Evolutionary conservation across 208 protist genomes (phyloP).

Genomic region (Leishmania mexicana): DNA sequence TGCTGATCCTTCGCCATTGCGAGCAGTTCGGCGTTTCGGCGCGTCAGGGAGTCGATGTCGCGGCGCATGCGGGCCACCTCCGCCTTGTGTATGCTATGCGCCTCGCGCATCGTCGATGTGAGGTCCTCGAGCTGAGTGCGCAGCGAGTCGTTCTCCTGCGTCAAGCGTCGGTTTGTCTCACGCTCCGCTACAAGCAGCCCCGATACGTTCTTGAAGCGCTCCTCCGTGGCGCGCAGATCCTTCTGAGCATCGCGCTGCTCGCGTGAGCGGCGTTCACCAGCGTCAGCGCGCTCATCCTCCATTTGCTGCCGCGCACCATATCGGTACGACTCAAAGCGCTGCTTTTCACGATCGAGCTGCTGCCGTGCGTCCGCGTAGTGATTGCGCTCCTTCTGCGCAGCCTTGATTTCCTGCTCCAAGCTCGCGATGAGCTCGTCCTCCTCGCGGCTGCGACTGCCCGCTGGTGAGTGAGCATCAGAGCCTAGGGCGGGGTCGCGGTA

Average conservation of each 20-base stretch:
- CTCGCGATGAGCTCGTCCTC: conserved; percentile 75
- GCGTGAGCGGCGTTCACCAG: conserved; percentile 42
- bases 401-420: conserved; percentile 75
- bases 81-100: conserved; percentile 66
- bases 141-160: conserved; percentile 81
- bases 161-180: conserved; percentile 64
- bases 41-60: conserved; percentile 83
- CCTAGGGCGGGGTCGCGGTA: not conserved
- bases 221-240: conserved; percentile 70
- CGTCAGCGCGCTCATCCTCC: conserved; percentile 63
- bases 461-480: not conserved
- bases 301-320: conserved; percentile 60
- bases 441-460: conserved; percentile 26
- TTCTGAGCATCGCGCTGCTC: conserved; percentile 62
- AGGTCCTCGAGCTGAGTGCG: conserved; percentile 78
- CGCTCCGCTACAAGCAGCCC: conserved; percentile 74
- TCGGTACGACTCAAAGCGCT: conserved; percentile 77
- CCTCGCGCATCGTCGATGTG: conserved; percentile 72
- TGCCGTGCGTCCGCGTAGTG: conserved; percentile 56
- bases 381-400: conserved; percentile 78
- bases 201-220: conserved; percentile 71
- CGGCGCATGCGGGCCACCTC: conserved; percentile 75
- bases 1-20: conserved; percentile 82
- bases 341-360: conserved; percentile 80
- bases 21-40: conserved; percentile 81